phyloP scores from a whole-genome alignment of 805 yeast genomes.

The Brettanomyces custersianus region DNA sequence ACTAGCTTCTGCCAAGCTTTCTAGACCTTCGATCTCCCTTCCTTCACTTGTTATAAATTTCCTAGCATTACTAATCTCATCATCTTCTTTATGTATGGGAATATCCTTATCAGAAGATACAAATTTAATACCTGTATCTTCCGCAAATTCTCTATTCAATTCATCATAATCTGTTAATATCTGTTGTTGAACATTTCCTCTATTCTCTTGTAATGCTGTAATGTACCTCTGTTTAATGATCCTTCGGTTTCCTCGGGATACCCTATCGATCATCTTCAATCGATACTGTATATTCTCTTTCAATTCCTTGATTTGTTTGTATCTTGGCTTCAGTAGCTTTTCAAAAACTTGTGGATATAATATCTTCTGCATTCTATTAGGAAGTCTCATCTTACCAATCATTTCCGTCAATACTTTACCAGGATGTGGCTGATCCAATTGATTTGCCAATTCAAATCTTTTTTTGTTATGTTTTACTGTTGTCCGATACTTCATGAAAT shows the following conservation, averaged over 20 bases:
- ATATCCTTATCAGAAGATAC: too few species aligned
- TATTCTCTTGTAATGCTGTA: conserved; percentile 12
- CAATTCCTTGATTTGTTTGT: not conserved
- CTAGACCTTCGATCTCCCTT: too few species aligned
- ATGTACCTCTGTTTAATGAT: conserved; percentile 9
- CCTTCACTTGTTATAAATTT: too few species aligned
- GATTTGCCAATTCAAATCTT: not conserved
- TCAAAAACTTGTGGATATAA: conserved; percentile 8
- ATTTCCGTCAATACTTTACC: not conserved
- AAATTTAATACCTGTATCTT: not conserved
- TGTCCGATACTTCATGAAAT: conserved; percentile 11
- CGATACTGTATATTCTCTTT: conserved; percentile 5
- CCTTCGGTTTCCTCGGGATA: conserved; percentile 4
- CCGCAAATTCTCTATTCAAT: conserved; percentile 11
- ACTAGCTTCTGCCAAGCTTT: too few species aligned
- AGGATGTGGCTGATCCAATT: conserved; percentile 1
- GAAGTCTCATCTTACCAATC: not conserved
- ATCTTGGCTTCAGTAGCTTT: not conserved
- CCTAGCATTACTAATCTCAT: too few species aligned
- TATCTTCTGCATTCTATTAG: not conserved
- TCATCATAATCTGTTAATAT: conserved; percentile 9
- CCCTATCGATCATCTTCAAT: conserved; percentile 10
- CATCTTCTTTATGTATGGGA: too few species aligned
- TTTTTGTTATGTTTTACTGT: conserved; percentile 8
- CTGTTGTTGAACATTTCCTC: conserved; percentile 12